Conservation (phyloP, 2,329 filamentous ascomycete genomes). For the Sporothrix phasma region DNA sequence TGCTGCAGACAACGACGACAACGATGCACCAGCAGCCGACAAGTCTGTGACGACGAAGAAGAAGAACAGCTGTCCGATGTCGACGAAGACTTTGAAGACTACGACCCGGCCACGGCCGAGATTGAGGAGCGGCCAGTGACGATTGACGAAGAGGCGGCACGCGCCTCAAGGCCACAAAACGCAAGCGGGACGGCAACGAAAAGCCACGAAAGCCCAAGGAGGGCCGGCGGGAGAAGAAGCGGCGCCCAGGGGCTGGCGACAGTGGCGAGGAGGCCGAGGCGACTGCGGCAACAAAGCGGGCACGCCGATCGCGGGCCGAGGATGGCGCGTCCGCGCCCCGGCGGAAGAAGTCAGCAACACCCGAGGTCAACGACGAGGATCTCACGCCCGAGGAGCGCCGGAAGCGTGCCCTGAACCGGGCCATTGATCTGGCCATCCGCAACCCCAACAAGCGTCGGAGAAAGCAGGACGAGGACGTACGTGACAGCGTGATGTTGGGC, state of each 20-base stretch:
- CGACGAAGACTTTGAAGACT: slow-evolving; percentile 60
- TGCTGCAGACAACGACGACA: slow-evolving; percentile 27
- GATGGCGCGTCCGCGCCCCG: slow-evolving; percentile 36
- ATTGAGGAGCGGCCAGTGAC: slow-evolving; percentile 55
- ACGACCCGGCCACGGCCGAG: slow-evolving; percentile 54
- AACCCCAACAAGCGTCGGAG: slow-evolving; percentile 61
- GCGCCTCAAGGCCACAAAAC: slow-evolving; percentile 53
- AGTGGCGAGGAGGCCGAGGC: slow-evolving; percentile 34
- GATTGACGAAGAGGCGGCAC: slow-evolving; percentile 56
- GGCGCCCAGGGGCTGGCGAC: slow-evolving; percentile 32
- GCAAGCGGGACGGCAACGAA: slow-evolving; percentile 49
- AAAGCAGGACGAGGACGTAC: slow-evolving; percentile 82
- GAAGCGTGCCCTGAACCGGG: slow-evolving; percentile 71
- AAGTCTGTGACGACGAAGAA: slow-evolving; percentile 35
- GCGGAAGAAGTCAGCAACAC: slow-evolving; percentile 34
- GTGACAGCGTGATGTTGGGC: slow-evolving; percentile 22
- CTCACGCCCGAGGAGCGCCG: slow-evolving; percentile 78
- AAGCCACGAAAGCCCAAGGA: slow-evolving; percentile 60
- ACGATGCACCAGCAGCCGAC: slow-evolving; percentile 28
- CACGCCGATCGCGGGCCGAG: slow-evolving; percentile 29
- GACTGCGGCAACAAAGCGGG: slow-evolving; percentile 13
- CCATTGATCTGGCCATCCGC: slow-evolving; percentile 82
- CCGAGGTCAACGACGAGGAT: slow-evolving; percentile 63
- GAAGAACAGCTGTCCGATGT: slow-evolving; percentile 56
- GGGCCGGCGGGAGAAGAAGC: slow-evolving; percentile 60